phyloP scores from a whole-genome alignment of 768 basidiomycete genomes.

The Rhodotorula kratochvilovae region DNA sequence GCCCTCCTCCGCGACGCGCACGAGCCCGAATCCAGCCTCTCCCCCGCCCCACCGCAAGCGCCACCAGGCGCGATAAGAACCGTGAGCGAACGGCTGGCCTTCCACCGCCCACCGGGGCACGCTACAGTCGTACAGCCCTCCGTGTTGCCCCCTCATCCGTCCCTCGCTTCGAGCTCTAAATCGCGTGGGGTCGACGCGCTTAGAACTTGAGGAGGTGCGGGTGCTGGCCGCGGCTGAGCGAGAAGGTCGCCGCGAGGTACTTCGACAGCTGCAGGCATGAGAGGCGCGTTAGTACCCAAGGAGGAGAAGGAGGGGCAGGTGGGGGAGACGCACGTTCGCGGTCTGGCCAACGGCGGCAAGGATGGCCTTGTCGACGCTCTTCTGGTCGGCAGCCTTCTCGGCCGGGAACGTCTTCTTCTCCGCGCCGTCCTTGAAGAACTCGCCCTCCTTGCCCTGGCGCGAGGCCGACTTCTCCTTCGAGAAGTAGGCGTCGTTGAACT shows the following conservation, averaged over 20 bases:
- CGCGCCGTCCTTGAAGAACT: constrained; percentile 94
- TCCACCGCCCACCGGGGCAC: too few relatives aligned
- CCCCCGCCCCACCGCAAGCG: too few relatives aligned
- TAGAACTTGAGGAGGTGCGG: constrained; percentile 91
- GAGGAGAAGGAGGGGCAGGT: background rate
- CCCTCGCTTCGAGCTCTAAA: too few relatives aligned
- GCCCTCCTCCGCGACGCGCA: too few relatives aligned
- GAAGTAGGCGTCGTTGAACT: constrained; percentile 93
- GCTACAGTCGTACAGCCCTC: too few relatives aligned
- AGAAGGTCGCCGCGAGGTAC: constrained; percentile 88
- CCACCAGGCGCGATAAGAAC: too few relatives aligned
- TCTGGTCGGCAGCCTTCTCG: constrained; percentile 80
- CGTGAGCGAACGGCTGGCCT: too few relatives aligned
- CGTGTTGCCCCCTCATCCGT: too few relatives aligned
- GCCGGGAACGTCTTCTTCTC: constrained; percentile 55
- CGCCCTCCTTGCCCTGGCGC: constrained; percentile 79
- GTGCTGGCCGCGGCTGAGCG: constrained; percentile 93
- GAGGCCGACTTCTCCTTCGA: constrained; percentile 68
- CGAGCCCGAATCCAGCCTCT: too few relatives aligned
- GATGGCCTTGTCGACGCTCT: constrained; percentile 64
- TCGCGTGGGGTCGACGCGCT: constrained; percentile 17
- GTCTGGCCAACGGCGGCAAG: constrained; percentile 83
- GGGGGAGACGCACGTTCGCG: constrained; percentile 48
- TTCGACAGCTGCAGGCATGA: constrained; percentile 63
- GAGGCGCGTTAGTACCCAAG: too few relatives aligned